These are phyloP conservation scores for Kodamaea fungicola DNA, from an alignment of 1,139 yeast genomes.

Conservation along the genomic window DNA sequence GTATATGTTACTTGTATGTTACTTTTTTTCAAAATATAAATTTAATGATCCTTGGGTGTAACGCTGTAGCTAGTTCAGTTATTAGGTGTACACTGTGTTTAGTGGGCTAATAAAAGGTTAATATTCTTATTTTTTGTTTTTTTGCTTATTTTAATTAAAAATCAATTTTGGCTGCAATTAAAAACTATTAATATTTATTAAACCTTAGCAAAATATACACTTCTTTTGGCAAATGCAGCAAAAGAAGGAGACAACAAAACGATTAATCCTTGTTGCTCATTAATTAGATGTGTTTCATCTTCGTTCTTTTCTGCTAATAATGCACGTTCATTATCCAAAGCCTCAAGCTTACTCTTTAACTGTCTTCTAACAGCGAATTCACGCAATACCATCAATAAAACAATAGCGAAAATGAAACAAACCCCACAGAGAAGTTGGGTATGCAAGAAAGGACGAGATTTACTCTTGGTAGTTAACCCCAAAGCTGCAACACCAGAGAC, in stretches of 20 bases:
- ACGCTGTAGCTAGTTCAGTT: not conserved
- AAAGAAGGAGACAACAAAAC: not conserved
- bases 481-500: slow-evolving; percentile 4
- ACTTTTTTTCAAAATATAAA: slow-evolving; percentile 6
- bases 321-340: not conserved
- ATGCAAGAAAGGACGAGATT: slow-evolving; percentile 2
- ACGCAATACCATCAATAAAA: not conserved
- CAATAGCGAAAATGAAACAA: not conserved
- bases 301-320: not conserved
- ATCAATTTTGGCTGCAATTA: not conserved
- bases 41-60: slow-evolving; percentile 4
- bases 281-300: not conserved
- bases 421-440: slow-evolving; percentile 4
- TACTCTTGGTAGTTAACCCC: not conserved
- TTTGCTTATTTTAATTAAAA: not conserved
- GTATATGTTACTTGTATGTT: slow-evolving; percentile 11
- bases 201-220: not conserved
- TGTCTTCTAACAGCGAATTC: slow-evolving; percentile 1
- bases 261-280: not conserved
- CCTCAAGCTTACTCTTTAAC: not conserved
- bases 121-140: not conserved
- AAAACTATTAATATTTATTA: not conserved
- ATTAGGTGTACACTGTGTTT: not conserved
- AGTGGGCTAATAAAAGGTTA: not conserved
- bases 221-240: not conserved